Evolutionary conservation across 2,329 filamentous ascomycete species (phyloP).

Genomic region (Fusarium lyarnte): DNA sequence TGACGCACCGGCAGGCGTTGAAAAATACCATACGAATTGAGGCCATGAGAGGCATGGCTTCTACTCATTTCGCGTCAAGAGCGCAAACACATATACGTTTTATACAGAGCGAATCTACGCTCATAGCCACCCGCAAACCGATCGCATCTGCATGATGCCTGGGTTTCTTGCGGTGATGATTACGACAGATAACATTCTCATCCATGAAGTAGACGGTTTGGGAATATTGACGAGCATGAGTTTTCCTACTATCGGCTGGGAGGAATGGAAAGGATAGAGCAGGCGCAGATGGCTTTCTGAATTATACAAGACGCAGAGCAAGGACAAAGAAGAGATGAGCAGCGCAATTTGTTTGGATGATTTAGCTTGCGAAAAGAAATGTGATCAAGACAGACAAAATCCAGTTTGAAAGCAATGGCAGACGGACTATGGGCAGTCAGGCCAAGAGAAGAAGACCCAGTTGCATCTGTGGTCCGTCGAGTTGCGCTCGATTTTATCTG

Average conservation of each 20-base stretch:
- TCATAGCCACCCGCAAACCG: conserved; percentile 20
- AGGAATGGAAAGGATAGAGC: conserved; percentile 13
- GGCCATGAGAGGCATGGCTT: conserved; percentile 33
- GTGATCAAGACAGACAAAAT: conserved; percentile 11
- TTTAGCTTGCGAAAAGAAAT: conserved; percentile 13
- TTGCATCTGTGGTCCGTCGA: background rate
- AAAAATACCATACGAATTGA: conserved; percentile 38
- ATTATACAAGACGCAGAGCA: conserved; percentile 25
- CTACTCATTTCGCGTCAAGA: conserved; percentile 38
- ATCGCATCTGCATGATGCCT: background rate
- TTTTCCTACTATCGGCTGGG: conserved; percentile 16
- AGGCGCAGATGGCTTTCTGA: conserved; percentile 35
- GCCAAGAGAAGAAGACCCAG: background rate
- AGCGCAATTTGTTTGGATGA: conserved; percentile 6
- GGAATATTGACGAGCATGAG: conserved; percentile 22
- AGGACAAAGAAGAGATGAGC: conserved; percentile 19
- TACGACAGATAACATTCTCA: conserved; percentile 39
- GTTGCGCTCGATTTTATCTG: conserved; percentile 3
- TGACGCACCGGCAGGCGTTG: conserved; percentile 41
- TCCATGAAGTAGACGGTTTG: conserved; percentile 32
- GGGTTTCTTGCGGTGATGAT: conserved; percentile 35
- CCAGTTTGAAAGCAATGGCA: conserved; percentile 22
- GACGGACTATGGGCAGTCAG: conserved; percentile 4
- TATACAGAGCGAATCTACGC: conserved; percentile 33
- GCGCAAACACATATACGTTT: conserved; percentile 42